Percentiles rank a stretch among this genome's conserved stretches.
These are phyloP conservation scores for Arabidopsis thaliana DNA, from an alignment of 345 rosid species.

Conservation along the genomic window DNA sequence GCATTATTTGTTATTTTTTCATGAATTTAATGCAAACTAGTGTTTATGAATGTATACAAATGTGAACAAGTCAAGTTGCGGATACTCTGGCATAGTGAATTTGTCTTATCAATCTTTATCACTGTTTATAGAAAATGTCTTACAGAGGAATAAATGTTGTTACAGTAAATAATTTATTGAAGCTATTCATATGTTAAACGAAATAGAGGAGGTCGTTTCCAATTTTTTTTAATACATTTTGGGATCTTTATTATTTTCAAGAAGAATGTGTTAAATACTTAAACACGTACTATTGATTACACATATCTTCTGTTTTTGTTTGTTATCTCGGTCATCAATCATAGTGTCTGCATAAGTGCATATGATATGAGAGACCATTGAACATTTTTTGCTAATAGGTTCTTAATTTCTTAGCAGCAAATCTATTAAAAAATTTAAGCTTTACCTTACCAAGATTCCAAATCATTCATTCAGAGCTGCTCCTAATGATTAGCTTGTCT, in stretches of 20 bases:
- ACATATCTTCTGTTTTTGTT: background rate
- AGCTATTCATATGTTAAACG: background rate
- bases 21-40: too few species aligned
- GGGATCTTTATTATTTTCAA: background rate
- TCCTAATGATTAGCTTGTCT: conserved; percentile 33
- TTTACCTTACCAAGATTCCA: conserved; percentile 17
- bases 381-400: background rate
- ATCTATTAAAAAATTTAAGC: background rate
- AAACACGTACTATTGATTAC: background rate
- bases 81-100: background rate
- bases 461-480: conserved; percentile 17
- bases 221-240: too few species aligned
- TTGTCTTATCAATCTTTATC: background rate
- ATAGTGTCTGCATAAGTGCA: background rate
- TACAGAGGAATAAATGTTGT: background rate
- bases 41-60: background rate
- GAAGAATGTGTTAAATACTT: conserved; percentile 5
- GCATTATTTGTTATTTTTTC: too few species aligned
- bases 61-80: background rate
- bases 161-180: background rate
- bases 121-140: background rate
- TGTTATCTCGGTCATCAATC: background rate
- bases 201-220: background rate
- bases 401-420: background rate
- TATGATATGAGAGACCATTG: background rate